Evolutionary conservation across 1,284 basidiomycete species (phyloP).

Genomic region (Heterobasidion annosum): DNA sequence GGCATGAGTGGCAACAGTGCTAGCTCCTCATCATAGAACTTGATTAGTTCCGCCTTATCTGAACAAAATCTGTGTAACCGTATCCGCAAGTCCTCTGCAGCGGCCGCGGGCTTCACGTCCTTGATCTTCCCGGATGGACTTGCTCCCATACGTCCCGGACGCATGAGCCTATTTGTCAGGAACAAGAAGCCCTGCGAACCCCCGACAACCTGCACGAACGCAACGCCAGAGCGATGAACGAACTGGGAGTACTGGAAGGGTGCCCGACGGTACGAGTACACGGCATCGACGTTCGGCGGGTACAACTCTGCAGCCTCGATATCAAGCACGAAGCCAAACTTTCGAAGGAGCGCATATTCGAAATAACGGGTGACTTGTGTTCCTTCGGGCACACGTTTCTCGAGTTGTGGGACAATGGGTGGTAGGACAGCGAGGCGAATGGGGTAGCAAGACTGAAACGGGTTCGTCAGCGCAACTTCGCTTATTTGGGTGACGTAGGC

Average conservation of each 20-base stretch:
- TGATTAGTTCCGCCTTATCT: slow-evolving; percentile 40
- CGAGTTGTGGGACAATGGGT: slow-evolving; percentile 62
- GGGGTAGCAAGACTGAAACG: slow-evolving; percentile 85
- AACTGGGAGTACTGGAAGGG: slow-evolving; percentile 81
- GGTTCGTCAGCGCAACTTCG: slow-evolving; percentile 74
- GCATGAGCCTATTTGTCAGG: slow-evolving; percentile 79
- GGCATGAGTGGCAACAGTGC: slow-evolving; percentile 35
- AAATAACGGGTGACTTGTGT: slow-evolving; percentile 64
- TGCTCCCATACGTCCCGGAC: slow-evolving; percentile 50
- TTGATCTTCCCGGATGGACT: slow-evolving; percentile 30
- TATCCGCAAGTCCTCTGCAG: slow-evolving; percentile 51
- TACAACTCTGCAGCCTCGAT: slow-evolving; percentile 76
- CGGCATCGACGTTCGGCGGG: slow-evolving; percentile 73
- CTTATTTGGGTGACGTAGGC: slow-evolving; percentile 84
- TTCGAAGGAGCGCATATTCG: slow-evolving; percentile 70
- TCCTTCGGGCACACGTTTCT: slow-evolving; percentile 57
- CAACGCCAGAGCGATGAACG: slow-evolving; percentile 80
- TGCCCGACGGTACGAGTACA: slow-evolving; percentile 80
- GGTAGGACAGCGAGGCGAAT: slow-evolving; percentile 67
- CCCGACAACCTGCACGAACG: slow-evolving; percentile 82
- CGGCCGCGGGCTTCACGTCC: slow-evolving; percentile 31
- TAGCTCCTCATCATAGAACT: slow-evolving; percentile 70
- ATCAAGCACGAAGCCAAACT: slow-evolving; percentile 80
- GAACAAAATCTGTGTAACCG: slow-evolving; percentile 60
- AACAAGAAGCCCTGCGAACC: slow-evolving; percentile 76